Percentiles rank a stretch among this genome's conserved stretches.
Evolutionary conservation across 306 rosid genomes (phyloP).

Genomic region (Medicago ruthenica): DNA sequence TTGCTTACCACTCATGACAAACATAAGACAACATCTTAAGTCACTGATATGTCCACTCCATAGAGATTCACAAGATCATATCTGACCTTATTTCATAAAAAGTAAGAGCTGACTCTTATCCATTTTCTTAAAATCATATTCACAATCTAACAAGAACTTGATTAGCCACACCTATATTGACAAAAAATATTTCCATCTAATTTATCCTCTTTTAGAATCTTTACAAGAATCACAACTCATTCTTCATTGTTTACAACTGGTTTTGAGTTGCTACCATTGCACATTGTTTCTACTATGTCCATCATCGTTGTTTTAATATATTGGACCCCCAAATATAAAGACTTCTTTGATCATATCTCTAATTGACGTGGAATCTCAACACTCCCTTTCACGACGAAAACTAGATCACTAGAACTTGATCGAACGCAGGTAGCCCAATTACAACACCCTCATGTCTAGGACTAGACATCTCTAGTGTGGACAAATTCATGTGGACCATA

Average conservation of each 20-base stretch:
- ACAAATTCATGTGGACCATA: no score
- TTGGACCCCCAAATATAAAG: background rate
- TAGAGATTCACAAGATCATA: background rate
- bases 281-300: background rate
- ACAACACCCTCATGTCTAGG: no score
- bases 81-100: background rate
- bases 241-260: background rate
- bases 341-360: no score
- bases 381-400: no score
- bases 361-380: no score
- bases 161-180: background rate
- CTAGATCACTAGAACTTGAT: no score
- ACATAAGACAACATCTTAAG: background rate
- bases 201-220: background rate
- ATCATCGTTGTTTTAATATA: background rate
- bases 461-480: no score
- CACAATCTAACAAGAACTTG: background rate
- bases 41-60: constrained; percentile 13
- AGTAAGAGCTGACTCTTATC: background rate
- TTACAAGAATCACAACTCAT: background rate
- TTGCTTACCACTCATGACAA: background rate
- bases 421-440: no score
- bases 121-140: background rate
- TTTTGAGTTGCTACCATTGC: background rate
- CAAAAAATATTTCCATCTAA: background rate